Evolutionary conservation across 108 stramenopile genomes (phyloP).

Genomic region (Pseudonitzschia multistriata): DNA sequence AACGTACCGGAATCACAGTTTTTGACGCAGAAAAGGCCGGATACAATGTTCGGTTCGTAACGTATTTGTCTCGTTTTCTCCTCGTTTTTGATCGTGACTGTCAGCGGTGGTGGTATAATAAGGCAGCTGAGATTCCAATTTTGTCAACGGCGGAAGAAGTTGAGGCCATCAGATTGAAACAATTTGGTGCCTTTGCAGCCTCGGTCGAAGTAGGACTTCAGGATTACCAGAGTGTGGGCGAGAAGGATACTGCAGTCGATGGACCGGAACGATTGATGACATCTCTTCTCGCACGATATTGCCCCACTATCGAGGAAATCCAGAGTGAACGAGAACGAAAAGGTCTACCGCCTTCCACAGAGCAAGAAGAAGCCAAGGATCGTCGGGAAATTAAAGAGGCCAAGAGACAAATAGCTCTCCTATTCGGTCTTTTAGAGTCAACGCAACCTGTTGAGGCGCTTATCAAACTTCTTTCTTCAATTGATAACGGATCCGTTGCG

Average conservation of each 20-base stretch:
- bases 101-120: slow-evolving; percentile 73
- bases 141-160: slow-evolving; percentile 53
- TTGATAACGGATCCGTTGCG: slow-evolving; percentile 71
- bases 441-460: slow-evolving; percentile 75
- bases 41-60: slow-evolving; percentile 77
- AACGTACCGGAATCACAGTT: slow-evolving; percentile 72
- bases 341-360: slow-evolving; percentile 25
- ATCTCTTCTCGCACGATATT: slow-evolving; percentile 48
- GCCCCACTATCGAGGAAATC: slow-evolving; percentile 30
- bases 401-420: slow-evolving; percentile 73
- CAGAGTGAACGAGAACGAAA: slow-evolving; percentile 20
- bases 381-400: slow-evolving; percentile 71
- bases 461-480: slow-evolving; percentile 60
- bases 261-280: slow-evolving; percentile 53
- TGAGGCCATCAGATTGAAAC: slow-evolving; percentile 48
- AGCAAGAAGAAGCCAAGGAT: slow-evolving; percentile 22
- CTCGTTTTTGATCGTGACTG: slow-evolving; percentile 76
- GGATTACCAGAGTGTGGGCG: slow-evolving; percentile 40
- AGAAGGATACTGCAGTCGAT: slow-evolving; percentile 24
- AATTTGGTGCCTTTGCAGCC: slow-evolving; percentile 79
- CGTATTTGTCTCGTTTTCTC: slow-evolving; percentile 77
- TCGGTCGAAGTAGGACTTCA: slow-evolving; percentile 81
- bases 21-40: slow-evolving; percentile 75
- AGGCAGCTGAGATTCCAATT: slow-evolving; percentile 59
- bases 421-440: slow-evolving; percentile 70